Evolutionary conservation across 345 rosid genomes (phyloP).

Genomic region (Clarkia xantiana): DNA sequence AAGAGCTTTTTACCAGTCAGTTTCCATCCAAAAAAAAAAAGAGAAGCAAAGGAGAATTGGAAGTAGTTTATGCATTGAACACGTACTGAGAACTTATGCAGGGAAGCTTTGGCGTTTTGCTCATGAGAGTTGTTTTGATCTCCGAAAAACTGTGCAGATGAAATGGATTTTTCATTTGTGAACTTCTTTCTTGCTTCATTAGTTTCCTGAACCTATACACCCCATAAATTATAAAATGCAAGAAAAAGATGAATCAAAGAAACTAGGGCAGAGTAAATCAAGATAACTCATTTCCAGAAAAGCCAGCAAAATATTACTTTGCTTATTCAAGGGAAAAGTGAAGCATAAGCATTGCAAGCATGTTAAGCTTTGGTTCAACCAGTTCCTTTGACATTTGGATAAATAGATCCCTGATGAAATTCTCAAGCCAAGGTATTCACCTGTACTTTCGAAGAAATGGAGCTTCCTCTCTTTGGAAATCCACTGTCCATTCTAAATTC

Average conservation of each 20-base stretch:
- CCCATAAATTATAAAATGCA: not conserved
- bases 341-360: too few relatives aligned
- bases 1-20: too few relatives aligned
- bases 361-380: too few relatives aligned
- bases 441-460: constrained; percentile 52
- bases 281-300: too few relatives aligned
- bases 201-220: constrained; percentile 61
- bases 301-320: too few relatives aligned
- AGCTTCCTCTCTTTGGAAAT: constrained; percentile 45
- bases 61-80: not conserved
- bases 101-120: constrained; percentile 52
- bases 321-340: too few relatives aligned
- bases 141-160: constrained; percentile 85
- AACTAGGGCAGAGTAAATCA: too few relatives aligned
- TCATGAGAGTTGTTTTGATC: constrained; percentile 45
- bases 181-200: constrained; percentile 98
- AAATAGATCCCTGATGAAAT: too few relatives aligned
- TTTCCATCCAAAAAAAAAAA: too few relatives aligned
- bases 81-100: constrained; percentile 86
- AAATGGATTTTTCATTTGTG: constrained; percentile 87
- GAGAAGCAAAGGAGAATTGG: too few relatives aligned
- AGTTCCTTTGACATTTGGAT: too few relatives aligned
- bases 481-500: constrained; percentile 82
- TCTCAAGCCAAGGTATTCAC: constrained; percentile 17
- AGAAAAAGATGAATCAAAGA: constrained; percentile 4